phyloP scores from a whole-genome alignment of 169 alveolate species.

The Fabrea salina region DNA sequence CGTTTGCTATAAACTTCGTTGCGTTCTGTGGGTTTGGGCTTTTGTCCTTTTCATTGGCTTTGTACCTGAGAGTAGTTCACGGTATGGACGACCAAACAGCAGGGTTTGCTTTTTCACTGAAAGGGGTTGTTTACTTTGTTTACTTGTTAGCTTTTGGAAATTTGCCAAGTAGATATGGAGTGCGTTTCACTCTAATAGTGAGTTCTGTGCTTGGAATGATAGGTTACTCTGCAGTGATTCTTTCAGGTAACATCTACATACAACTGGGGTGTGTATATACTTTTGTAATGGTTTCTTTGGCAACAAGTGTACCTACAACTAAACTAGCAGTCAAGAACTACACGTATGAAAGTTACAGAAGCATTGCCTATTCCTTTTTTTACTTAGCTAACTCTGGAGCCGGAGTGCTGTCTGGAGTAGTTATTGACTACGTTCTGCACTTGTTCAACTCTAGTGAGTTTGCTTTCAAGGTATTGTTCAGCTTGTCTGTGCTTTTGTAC shows the following conservation, averaged over 20 bases:
- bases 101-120: too few relatives aligned
- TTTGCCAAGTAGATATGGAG: not conserved
- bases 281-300: not conserved
- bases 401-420: not conserved
- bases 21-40: too few relatives aligned
- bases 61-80: too few relatives aligned
- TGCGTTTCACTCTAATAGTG: not conserved
- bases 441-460: not conserved
- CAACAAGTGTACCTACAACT: not conserved
- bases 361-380: conserved; percentile 13
- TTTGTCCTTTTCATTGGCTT: too few relatives aligned
- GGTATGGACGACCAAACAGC: too few relatives aligned
- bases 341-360: not conserved
- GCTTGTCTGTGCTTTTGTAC: not conserved
- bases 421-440: not conserved
- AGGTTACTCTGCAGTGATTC: not conserved
- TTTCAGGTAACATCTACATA: not conserved
- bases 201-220: not conserved
- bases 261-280: not conserved
- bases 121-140: too few relatives aligned
- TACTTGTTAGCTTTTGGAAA: not conserved
- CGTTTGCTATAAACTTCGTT: too few relatives aligned
- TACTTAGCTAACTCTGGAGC: not conserved
- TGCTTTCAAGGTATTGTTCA: not conserved
- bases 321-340: conserved; percentile 13